Percentiles rank a stretch among this genome's conserved stretches.
These are phyloP conservation scores for Lecanoromycetidae sp. DNA, from an alignment of 2,329 filamentous ascomycete species.

Conservation along the genomic window DNA sequence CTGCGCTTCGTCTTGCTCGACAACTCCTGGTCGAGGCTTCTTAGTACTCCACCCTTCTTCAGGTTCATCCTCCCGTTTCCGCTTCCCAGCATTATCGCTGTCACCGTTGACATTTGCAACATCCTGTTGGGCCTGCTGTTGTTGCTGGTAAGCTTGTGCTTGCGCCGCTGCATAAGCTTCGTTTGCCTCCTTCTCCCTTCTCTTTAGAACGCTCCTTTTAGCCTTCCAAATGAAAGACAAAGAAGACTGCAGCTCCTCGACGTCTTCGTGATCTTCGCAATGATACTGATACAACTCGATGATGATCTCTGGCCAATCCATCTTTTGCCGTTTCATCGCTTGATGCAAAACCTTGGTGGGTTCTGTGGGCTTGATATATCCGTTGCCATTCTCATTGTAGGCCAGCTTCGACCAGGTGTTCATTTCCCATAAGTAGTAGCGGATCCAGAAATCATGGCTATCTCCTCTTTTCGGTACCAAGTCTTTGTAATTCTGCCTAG, in stretches of 20 bases:
- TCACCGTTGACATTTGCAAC: neutral
- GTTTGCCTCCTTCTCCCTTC: conserved; percentile 51
- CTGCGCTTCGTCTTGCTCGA: conserved; percentile 19
- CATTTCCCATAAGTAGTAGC: conserved; percentile 89
- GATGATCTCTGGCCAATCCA: conserved; percentile 41
- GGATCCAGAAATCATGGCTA: conserved; percentile 86
- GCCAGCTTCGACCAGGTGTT: conserved; percentile 50
- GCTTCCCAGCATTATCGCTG: conserved; percentile 39
- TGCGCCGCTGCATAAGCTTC: conserved; percentile 15
- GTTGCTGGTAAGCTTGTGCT: conserved; percentile 21
- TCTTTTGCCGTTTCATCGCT: conserved; percentile 44
- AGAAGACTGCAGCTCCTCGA: conserved; percentile 60
- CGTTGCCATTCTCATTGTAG: conserved; percentile 35
- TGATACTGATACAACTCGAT: conserved; percentile 36
- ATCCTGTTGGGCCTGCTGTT: conserved; percentile 19
- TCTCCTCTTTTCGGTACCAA: conserved; percentile 58
- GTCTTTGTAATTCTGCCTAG: conserved; percentile 63
- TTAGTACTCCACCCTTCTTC: conserved; percentile 51
- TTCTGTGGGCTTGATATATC: conserved; percentile 52
- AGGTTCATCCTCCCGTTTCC: conserved; percentile 57
- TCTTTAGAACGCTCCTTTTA: conserved; percentile 49
- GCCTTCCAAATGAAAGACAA: conserved; percentile 61
- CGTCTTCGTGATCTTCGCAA: conserved; percentile 81
- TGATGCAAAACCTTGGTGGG: conserved; percentile 67
- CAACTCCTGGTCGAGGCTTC: conserved; percentile 46